Percentiles rank a stretch among this genome's conserved stretches.
Conservation (phyloP, 2,329 filamentous ascomycete species). For the Aspergillus phoenicis region DNA sequence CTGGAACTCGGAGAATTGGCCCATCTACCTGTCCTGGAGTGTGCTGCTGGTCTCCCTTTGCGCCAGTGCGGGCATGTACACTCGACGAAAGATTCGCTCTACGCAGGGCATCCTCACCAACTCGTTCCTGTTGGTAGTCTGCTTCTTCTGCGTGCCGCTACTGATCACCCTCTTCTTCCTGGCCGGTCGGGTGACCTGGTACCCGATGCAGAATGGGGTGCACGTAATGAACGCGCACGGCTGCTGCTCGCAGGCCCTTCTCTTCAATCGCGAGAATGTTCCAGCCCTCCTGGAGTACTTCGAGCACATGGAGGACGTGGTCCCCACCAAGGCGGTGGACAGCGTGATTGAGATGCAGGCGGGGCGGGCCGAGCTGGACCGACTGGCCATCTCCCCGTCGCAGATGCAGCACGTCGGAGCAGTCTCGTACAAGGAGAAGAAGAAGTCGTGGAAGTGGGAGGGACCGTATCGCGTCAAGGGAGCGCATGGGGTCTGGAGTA, state of each 20-base stretch:
- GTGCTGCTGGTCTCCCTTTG: slow-evolving; percentile 24
- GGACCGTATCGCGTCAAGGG: slow-evolving; percentile 23
- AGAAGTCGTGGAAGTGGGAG: slow-evolving; percentile 19
- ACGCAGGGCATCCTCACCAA: slow-evolving; percentile 24
- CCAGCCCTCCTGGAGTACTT: slow-evolving; percentile 22
- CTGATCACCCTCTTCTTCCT: slow-evolving; percentile 45
- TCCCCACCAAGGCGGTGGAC: slow-evolving; percentile 22
- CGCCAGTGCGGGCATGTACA: slow-evolving; percentile 20
- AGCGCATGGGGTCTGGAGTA: slow-evolving; percentile 30
- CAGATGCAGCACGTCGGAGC: slow-evolving; percentile 30
- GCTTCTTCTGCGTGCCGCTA: slow-evolving; percentile 33
- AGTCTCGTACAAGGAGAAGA: slow-evolving; percentile 28
- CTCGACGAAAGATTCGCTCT: slow-evolving; percentile 20
- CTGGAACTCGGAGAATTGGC: slow-evolving; percentile 49
- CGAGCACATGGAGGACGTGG: slow-evolving; percentile 16
- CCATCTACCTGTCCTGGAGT: slow-evolving; percentile 40
- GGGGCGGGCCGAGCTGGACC: slow-evolving; percentile 18
- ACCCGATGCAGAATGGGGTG: slow-evolving; percentile 41
- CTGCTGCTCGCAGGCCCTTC: slow-evolving; percentile 49
- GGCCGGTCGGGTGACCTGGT: slow-evolving; percentile 45
- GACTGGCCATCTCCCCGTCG: slow-evolving; percentile 26
- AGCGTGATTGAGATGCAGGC: slow-evolving; percentile 25
- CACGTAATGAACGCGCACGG: slow-evolving; percentile 47
- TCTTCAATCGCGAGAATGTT: slow-evolving; percentile 43
- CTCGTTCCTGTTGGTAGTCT: slow-evolving; percentile 29